These are phyloP conservation scores for Groenewaldozyma sp. DNA, from an alignment of 1,139 yeast genomes.

Conservation along the genomic window DNA sequence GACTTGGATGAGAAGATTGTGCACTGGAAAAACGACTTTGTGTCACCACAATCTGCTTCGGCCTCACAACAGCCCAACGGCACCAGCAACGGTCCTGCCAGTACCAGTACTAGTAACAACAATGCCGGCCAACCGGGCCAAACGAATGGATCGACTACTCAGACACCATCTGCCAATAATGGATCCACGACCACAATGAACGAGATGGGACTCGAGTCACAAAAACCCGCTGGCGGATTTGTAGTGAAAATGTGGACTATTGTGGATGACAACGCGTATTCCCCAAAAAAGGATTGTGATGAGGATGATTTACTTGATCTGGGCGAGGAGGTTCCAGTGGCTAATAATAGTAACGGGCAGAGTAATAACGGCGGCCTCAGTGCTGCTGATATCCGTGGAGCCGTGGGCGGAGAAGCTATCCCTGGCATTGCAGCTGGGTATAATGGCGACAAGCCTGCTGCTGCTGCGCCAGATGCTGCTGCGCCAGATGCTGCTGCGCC, in stretches of 20 bases:
- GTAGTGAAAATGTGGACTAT: conserved; percentile 39
- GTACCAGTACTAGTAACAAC: not conserved
- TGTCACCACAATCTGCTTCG: conserved; percentile 18
- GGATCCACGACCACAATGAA: too few species aligned
- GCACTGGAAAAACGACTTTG: conserved; percentile 26
- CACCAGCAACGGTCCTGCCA: conserved; percentile 3
- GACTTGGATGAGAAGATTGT: conserved; percentile 23
- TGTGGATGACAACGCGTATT: conserved; percentile 22
- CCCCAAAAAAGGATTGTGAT: conserved; percentile 31
- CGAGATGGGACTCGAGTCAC: too few species aligned
- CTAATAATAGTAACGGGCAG: conserved; percentile 5
- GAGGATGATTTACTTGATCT: conserved; percentile 33
- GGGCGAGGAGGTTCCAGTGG: conserved; percentile 8
- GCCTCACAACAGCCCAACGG: conserved; percentile 10
- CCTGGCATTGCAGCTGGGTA: conserved; percentile 34
- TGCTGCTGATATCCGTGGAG: conserved; percentile 54
- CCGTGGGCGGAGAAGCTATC: conserved; percentile 49
- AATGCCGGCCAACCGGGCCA: conserved; percentile 9
- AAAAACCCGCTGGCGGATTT: conserved; percentile 22
- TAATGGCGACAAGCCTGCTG: conserved; percentile 3
- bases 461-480: conserved; percentile 4
- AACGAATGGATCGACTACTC: conserved; percentile 8
- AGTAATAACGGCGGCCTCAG: conserved; percentile 32
- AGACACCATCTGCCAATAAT: not conserved
- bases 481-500: conserved; percentile 7